Conservation (phyloP, 2,329 filamentous ascomycete genomes). For the Scopulariopsis brevicaulis region DNA sequence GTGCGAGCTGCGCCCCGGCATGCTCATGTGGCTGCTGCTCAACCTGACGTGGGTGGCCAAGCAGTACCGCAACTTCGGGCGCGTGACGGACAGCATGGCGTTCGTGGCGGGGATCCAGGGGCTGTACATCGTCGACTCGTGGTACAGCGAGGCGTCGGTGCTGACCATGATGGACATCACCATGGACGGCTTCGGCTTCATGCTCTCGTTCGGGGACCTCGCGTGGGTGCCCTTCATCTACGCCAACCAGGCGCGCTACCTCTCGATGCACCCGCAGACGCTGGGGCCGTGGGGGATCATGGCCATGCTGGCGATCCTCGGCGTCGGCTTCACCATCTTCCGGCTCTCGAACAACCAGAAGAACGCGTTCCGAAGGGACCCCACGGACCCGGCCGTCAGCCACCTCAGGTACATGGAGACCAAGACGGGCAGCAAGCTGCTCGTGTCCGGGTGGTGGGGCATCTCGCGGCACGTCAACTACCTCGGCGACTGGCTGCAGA, state of each 20-base stretch:
- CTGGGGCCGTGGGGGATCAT: slow-evolving; percentile 58
- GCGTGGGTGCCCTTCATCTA: slow-evolving; percentile 91
- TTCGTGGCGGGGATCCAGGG: slow-evolving; percentile 68
- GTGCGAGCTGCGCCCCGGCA: slow-evolving; percentile 81
- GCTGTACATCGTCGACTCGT: slow-evolving; percentile 73
- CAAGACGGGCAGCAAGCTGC: slow-evolving; percentile 65
- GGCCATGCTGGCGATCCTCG: slow-evolving; percentile 55
- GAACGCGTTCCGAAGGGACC: slow-evolving; percentile 85
- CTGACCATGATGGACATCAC: slow-evolving; percentile 92
- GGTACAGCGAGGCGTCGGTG: slow-evolving; percentile 80
- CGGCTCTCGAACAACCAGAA: slow-evolving; percentile 90
- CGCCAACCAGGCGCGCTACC: slow-evolving; percentile 72
- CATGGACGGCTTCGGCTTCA: slow-evolving; percentile 87
- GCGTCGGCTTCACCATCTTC: slow-evolving; percentile 79
- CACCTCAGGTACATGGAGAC: slow-evolving; percentile 84
- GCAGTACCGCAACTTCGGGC: slow-evolving; percentile 78
- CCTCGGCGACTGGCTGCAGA: slow-evolving; percentile 87
- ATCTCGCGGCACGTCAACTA: slow-evolving; percentile 90
- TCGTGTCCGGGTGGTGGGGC: slow-evolving; percentile 90
- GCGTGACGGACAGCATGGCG: slow-evolving; percentile 74
- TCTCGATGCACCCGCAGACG: slow-evolving; percentile 69
- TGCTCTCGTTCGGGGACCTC: slow-evolving; percentile 87
- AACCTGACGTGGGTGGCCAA: slow-evolving; percentile 77
- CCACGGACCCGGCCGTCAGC: slow-evolving; percentile 64
- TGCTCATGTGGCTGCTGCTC: slow-evolving; percentile 80